Base-by-base conservation (phyloP, 257 asterid species). In the Plantago elongata region DNA sequence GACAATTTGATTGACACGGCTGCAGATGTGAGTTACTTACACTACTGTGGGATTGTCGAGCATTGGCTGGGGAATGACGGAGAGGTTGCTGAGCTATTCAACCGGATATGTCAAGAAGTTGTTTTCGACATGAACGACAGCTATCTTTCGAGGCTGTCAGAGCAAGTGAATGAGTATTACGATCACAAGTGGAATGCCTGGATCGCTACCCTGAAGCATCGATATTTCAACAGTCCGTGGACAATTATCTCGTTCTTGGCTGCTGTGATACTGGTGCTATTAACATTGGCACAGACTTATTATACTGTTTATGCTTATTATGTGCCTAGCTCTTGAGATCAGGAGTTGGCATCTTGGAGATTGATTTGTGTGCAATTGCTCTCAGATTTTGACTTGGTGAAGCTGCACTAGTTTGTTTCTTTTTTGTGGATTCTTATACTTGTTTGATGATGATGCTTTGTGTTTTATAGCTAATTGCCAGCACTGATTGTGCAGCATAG, bases 51-150 rank as follows among this genome's bases (percentile, higher is more conserved):
- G 70, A 83, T 91, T 9, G 77, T 91, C 1, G 97, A 88, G 84
- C 84, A 91, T 15, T 86, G 95, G 97, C 79, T 91, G 56, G 98
- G 98, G n/a, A 88, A 87, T 37, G 96, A 91, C 58, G 90, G 70
- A 0, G 95, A 88, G 74, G 95, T 86, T 30, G 92, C 97, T 0
- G 97, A 88, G 1, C 81, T 91, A 9, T 91, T 91, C 72, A 91
- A 88, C 55, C 82, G 86, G 0, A 83, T 88, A 0, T 86, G 95
- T 48, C 87, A 78, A 61, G 97, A 88, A 60, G 97, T 88, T 13
- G 97, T 86, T 7, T 88, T 91, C 16, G 95, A 88, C 68, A 75
- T 78, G 16, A 91, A 84, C 9, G 95, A 86, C 63, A 79, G 95
- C 70, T 84, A 87, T 27, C 89, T 91, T 3, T 86, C 95, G 37